Evolutionary conservation across 2,329 filamentous ascomycete genomes (phyloP).

Genomic region (Sporothrix protearum): DNA sequence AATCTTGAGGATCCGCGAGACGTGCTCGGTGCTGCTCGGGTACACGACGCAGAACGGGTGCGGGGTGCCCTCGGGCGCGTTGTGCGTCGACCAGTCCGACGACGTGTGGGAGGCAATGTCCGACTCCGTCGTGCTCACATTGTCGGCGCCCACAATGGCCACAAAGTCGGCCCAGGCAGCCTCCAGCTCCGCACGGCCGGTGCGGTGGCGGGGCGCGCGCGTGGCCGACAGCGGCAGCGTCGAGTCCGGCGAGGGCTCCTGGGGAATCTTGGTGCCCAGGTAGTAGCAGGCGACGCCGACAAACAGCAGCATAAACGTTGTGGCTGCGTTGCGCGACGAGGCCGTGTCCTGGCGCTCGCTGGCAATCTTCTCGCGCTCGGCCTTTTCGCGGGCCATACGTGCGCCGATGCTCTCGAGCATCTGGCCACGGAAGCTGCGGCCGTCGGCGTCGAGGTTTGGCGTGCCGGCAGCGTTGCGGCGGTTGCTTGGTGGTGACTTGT

Average conservation of each 20-base stretch:
- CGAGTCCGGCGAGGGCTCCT: slow-evolving; percentile 50
- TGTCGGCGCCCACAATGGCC: slow-evolving; percentile 59
- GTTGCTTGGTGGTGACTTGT: neutral
- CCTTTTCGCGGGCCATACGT: slow-evolving; percentile 48
- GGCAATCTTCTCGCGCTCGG: slow-evolving; percentile 45
- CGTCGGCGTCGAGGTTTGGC: slow-evolving; percentile 23
- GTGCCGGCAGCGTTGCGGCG: neutral
- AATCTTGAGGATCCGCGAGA: slow-evolving; percentile 82
- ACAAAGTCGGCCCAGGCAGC: slow-evolving; percentile 68
- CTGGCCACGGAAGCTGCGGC: slow-evolving; percentile 48
- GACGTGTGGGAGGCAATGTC: slow-evolving; percentile 57
- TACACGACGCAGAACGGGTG: slow-evolving; percentile 69
- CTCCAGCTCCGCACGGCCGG: slow-evolving; percentile 60
- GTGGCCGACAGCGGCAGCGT: slow-evolving; percentile 56
- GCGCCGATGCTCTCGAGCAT: slow-evolving; percentile 51
- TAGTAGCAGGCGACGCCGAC: slow-evolving; percentile 55
- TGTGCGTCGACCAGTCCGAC: slow-evolving; percentile 62
- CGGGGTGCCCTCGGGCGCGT: slow-evolving; percentile 41
- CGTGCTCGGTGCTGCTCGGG: slow-evolving; percentile 74
- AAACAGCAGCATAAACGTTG: slow-evolving; percentile 51
- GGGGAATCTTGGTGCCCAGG: slow-evolving; percentile 54
- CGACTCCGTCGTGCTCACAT: slow-evolving; percentile 57
- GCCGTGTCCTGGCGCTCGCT: slow-evolving; percentile 39
- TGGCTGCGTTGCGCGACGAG: slow-evolving; percentile 42
- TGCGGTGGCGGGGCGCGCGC: slow-evolving; percentile 53